Evolutionary conservation across 306 rosid species (phyloP).

Genomic region (Vigna angularis): DNA sequence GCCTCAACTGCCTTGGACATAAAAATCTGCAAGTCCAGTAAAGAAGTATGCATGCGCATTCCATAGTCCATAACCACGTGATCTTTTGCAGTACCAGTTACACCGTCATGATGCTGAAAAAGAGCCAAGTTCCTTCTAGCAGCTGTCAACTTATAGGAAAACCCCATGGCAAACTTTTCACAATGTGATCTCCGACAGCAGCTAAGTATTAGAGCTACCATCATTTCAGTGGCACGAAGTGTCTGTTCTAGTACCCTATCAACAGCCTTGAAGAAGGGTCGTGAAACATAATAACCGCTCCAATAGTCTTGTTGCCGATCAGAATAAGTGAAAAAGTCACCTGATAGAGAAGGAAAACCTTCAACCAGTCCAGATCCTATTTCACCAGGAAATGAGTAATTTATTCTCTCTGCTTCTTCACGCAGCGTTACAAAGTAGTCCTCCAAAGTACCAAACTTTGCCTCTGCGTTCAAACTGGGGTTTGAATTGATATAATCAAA

Average conservation of each 20-base stretch:
- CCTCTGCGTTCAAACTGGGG: slow-evolving; percentile 85
- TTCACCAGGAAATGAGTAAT: slow-evolving; percentile 80
- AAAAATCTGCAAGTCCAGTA: slow-evolving; percentile 90
- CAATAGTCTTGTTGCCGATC: slow-evolving; percentile 97
- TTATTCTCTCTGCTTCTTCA: slow-evolving; percentile 84
- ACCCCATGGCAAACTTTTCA: slow-evolving; percentile 78
- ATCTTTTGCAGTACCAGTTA: slow-evolving; percentile 98
- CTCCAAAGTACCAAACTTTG: slow-evolving; percentile 90
- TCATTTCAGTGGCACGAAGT: slow-evolving; percentile 90
- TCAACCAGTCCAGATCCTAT: slow-evolving; percentile 78
- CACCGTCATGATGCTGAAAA: slow-evolving; percentile 99
- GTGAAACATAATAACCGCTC: slow-evolving; percentile 99
- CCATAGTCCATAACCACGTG: slow-evolving; percentile 94
- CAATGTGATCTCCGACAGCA: slow-evolving; percentile 82
- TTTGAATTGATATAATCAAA: slow-evolving; percentile 90
- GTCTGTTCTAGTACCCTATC: slow-evolving; percentile 95
- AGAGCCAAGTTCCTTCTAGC: slow-evolving; percentile 98
- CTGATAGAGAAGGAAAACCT: slow-evolving; percentile 96
- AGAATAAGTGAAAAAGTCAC: slow-evolving; percentile 96
- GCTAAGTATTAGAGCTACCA: slow-evolving; percentile 83
- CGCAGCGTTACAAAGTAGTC: slow-evolving; percentile 85
- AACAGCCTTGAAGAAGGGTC: slow-evolving; percentile 98
- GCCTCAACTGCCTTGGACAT: slow-evolving; percentile 91
- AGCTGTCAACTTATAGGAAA: slow-evolving; percentile 91
- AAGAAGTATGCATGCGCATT: slow-evolving; percentile 87